These are phyloP conservation scores for Mycena floridula DNA, from an alignment of 768 basidiomycete species.

Conservation along the genomic window DNA sequence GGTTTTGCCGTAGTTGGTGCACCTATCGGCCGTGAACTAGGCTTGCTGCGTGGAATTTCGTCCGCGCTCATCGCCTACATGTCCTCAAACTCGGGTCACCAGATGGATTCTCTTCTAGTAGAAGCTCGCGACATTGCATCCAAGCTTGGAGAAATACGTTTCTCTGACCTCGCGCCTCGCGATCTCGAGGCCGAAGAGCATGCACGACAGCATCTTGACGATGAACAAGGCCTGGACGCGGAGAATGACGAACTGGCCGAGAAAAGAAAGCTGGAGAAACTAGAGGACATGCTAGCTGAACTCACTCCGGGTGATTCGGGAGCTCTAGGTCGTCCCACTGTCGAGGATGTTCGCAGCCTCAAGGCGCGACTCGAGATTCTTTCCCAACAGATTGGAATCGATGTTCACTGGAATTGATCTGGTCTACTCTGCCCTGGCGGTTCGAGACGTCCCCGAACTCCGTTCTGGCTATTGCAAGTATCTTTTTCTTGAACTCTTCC, in stretches of 20 bases:
- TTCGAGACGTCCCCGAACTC: no score
- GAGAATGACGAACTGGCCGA: slow-evolving; percentile 37
- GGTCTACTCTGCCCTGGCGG: no score
- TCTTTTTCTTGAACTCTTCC: no score
- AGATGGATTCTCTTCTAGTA: slow-evolving; percentile 19
- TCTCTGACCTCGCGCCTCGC: slow-evolving; percentile 66
- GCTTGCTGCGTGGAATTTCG: slow-evolving; percentile 66
- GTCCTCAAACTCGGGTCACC: slow-evolving; percentile 25
- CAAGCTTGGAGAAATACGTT: slow-evolving; percentile 52
- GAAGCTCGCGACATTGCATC: slow-evolving; percentile 50
- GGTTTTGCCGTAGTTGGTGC: slow-evolving; percentile 72
- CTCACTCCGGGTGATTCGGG: slow-evolving; percentile 26
- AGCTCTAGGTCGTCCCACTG: slow-evolving; percentile 21
- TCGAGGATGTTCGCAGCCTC: slow-evolving; percentile 34
- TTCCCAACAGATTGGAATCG: slow-evolving; percentile 24
- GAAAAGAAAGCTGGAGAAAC: slow-evolving; percentile 43
- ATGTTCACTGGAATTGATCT: slow-evolving; percentile 18
- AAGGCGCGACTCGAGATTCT: slow-evolving; percentile 29
- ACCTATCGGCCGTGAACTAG: slow-evolving; percentile 73
- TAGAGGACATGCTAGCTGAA: slow-evolving; percentile 50
- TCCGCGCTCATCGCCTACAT: slow-evolving; percentile 60
- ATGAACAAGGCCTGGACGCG: slow-evolving; percentile 22
- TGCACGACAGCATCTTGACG: slow-evolving; percentile 52
- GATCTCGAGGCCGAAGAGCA: slow-evolving; percentile 79
- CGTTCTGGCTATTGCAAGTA: no score